These are phyloP conservation scores for Cryptococcus sp. DNA, from an alignment of 1,284 basidiomycete species.

Conservation along the genomic window DNA sequence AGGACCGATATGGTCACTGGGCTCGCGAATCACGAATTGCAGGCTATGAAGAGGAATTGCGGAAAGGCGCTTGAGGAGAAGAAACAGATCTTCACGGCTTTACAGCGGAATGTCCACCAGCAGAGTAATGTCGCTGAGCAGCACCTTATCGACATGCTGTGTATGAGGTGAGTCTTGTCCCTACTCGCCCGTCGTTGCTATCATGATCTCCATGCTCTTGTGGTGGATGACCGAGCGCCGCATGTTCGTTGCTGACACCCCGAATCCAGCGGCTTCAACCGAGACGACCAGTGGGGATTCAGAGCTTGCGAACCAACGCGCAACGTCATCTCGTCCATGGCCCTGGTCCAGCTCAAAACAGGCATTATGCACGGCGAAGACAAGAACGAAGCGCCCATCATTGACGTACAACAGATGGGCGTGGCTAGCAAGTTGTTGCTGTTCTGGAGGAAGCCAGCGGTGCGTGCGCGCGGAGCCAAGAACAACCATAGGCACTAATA, in stretches of 20 bases:
- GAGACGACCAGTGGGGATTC: slow-evolving; percentile 96
- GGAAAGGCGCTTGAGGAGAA: slow-evolving; percentile 86
- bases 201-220: not conserved
- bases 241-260: not conserved
- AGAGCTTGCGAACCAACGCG: slow-evolving; percentile 91
- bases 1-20: slow-evolving; percentile 69
- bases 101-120: slow-evolving; percentile 98
- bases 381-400: slow-evolving; percentile 32
- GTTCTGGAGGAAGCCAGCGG: slow-evolving; percentile 99
- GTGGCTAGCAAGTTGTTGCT: slow-evolving; percentile 96
- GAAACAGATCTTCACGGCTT: slow-evolving; percentile 91
- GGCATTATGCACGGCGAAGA: slow-evolving; percentile 72
- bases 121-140: slow-evolving; percentile 99
- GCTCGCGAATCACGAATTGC: slow-evolving; percentile 70
- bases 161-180: slow-evolving; percentile 79
- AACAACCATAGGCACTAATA: not conserved
- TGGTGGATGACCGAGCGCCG: too few species aligned
- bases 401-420: slow-evolving; percentile 90
- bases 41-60: slow-evolving; percentile 77
- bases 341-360: slow-evolving; percentile 94
- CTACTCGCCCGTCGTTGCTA: not conserved
- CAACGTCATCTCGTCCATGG: slow-evolving; percentile 97
- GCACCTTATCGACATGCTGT: slow-evolving; percentile 99
- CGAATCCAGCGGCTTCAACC: slow-evolving; percentile 80
- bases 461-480: slow-evolving; percentile 55